Evolutionary conservation across 139 green algal genomes (phyloP).

Genomic region (Chlamydomonas incerta): DNA sequence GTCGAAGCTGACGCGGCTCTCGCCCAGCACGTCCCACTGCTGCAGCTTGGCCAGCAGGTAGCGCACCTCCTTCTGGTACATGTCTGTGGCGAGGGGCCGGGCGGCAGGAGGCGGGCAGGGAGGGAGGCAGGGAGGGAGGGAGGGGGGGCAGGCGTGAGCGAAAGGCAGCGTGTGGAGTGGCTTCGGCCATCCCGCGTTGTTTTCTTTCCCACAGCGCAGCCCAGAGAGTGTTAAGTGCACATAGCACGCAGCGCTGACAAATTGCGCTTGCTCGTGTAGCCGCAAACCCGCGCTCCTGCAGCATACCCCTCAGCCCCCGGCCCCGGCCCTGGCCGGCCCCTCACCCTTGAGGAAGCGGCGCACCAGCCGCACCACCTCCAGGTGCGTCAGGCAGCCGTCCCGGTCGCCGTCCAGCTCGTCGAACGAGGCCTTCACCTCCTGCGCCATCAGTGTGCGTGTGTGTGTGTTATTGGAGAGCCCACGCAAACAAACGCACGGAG

Average conservation of each 20-base stretch:
- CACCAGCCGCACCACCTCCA: conserved; percentile 57
- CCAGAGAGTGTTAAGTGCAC: no score
- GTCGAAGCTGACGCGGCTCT: conserved; percentile 27
- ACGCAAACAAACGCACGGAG: no score
- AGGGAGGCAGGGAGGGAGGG: background rate
- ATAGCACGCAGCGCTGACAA: no score
- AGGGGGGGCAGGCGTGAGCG: background rate
- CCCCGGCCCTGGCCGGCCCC: background rate
- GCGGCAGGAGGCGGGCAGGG: no score
- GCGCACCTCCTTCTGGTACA: conserved; percentile 56
- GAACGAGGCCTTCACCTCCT: conserved; percentile 39
- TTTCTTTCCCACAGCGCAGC: no score
- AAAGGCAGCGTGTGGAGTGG: no score
- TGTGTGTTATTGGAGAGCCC: no score
- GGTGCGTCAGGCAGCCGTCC: conserved; percentile 50
- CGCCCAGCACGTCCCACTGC: conserved; percentile 61
- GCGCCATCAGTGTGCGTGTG: background rate
- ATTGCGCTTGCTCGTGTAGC: no score
- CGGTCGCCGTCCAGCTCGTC: conserved; percentile 48
- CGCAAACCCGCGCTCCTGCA: no score
- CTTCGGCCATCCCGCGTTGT: no score
- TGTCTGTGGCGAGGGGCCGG: conserved; percentile 45
- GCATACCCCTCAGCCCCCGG: no score
- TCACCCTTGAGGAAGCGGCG: conserved; percentile 48
- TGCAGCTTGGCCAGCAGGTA: conserved; percentile 64